Evolutionary conservation across 208 protist species (phyloP).

Genomic region (Trypanosoma lewisi): DNA sequence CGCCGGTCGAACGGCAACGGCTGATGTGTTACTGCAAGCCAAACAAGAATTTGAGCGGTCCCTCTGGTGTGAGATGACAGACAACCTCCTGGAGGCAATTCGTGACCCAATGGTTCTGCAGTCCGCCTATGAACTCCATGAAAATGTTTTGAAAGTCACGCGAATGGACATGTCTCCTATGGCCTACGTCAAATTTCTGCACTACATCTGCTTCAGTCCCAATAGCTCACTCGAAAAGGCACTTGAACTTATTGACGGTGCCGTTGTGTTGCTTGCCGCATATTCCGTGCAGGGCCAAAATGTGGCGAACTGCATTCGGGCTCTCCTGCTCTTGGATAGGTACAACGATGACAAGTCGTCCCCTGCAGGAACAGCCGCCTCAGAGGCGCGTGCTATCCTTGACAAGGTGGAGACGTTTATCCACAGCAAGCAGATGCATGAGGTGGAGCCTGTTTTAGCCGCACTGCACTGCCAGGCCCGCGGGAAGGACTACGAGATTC

Average conservation of each 20-base stretch:
- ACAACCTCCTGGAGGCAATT: conserved; percentile 56
- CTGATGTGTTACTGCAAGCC: conserved; percentile 36
- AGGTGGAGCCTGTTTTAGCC: conserved; percentile 80
- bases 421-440: conserved; percentile 74
- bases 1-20: conserved; percentile 34
- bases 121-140: conserved; percentile 70
- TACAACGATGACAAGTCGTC: conserved; percentile 24
- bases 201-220: conserved; percentile 71
- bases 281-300: conserved; percentile 52
- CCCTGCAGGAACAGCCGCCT: conserved; percentile 37
- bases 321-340: conserved; percentile 70
- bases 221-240: conserved; percentile 63
- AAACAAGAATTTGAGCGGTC: conserved; percentile 38
- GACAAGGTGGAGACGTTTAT: conserved; percentile 69
- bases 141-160: conserved; percentile 55
- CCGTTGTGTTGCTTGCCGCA: conserved; percentile 44
- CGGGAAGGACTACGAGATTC: conserved; percentile 86
- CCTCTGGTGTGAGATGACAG: conserved; percentile 82
- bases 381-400: conserved; percentile 73
- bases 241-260: conserved; percentile 64
- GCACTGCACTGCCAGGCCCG: conserved; percentile 68
- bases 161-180: conserved; percentile 84
- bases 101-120: conserved; percentile 60
- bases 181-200: conserved; percentile 80
- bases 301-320: conserved; percentile 78